phyloP scores from a whole-genome alignment of 2,329 filamentous ascomycete genomes.

The Arthroderma sp. region DNA sequence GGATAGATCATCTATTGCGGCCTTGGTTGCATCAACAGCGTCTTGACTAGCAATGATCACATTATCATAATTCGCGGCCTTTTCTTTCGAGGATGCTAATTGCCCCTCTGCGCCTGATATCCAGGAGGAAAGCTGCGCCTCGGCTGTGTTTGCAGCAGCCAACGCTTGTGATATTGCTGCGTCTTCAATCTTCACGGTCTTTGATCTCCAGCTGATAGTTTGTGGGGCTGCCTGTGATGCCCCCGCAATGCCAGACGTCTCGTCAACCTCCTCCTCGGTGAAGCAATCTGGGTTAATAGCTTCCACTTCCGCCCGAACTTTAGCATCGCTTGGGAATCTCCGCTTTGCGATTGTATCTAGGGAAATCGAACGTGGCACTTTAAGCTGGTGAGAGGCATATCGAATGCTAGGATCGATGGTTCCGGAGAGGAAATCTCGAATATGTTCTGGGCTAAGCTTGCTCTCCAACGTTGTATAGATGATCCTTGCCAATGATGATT shows the following conservation, averaged over 20 bases:
- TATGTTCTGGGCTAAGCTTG: constrained; percentile 56
- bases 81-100: constrained; percentile 40
- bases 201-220: constrained; percentile 71
- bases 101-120: constrained; percentile 30
- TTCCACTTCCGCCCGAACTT: constrained; percentile 55
- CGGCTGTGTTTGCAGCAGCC: constrained; percentile 49
- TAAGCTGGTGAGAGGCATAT: constrained; percentile 85
- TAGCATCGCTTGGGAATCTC: constrained; percentile 53
- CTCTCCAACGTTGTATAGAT: constrained; percentile 67
- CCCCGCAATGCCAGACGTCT: constrained; percentile 34
- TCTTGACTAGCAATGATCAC: constrained; percentile 86
- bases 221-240: constrained; percentile 45
- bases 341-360: constrained; percentile 66
- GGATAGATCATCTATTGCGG: constrained; percentile 78
- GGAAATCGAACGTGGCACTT: constrained; percentile 72
- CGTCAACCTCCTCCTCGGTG: constrained; percentile 41
- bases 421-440: constrained; percentile 71
- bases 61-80: constrained; percentile 78
- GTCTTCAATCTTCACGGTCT: constrained; percentile 80
- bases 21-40: constrained; percentile 82
- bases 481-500: constrained; percentile 63
- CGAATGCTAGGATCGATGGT: constrained; percentile 88
- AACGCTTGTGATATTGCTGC: constrained; percentile 80
- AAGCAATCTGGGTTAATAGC: constrained; percentile 56
- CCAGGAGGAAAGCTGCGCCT: constrained; percentile 37